Base-by-base conservation (phyloP, 768 basidiomycete species). In the Kwoniella heveanensis region DNA sequence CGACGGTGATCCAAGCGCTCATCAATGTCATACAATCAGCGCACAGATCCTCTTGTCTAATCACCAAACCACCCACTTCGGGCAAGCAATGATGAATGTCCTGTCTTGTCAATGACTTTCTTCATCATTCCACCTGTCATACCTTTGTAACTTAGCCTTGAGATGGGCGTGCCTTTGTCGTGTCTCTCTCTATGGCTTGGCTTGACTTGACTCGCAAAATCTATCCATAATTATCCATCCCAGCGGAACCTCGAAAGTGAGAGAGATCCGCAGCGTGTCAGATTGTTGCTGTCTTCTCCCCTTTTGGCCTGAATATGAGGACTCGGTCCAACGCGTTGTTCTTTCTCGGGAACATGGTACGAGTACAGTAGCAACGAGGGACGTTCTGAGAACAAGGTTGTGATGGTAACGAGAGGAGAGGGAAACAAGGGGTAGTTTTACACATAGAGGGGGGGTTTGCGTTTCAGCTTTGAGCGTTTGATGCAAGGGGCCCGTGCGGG, bases 401-500 rank as follows among this genome's bases (percentile, higher is more conserved):
- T 44, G 39, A 44, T 44, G 39, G 39, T 44, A 17, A 44, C 39
- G 39, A 44, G 39, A 44, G 39, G 39, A 44, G 19, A 32, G 32
- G 32, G 8, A 48, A 48, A 51, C 21, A 51, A 51, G 22, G 49
- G 27, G 49, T 51, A 12, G 49, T 22, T n/a, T 49, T 49, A 49
- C 47, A 19, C 6, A 19, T 48, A 48, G 47, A 25, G 24, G 19
- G n/a, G 19, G n/a, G 19, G 19, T 48, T 25, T n/a, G 24, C n/a
- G n/a, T n/a, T 25, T 25, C 47, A 48, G 6, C 24, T 25, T n/a
- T n/a, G n/a, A n/a, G n/a, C n/a, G n/a, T n/a, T n/a, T n/a, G n/a
- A n/a, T n/a, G n/a, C 5, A n/a, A 48, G 24, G 24, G 47, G 19
- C 47, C 24, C 47, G 47, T n/a, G 19, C 19, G n/a, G 47, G 32